A percentile compares a stretch with the other conserved stretches of the same genome.
These are phyloP conservation scores for Lentinula detonsa DNA, from an alignment of 768 basidiomycete species.

Conservation along the genomic window DNA sequence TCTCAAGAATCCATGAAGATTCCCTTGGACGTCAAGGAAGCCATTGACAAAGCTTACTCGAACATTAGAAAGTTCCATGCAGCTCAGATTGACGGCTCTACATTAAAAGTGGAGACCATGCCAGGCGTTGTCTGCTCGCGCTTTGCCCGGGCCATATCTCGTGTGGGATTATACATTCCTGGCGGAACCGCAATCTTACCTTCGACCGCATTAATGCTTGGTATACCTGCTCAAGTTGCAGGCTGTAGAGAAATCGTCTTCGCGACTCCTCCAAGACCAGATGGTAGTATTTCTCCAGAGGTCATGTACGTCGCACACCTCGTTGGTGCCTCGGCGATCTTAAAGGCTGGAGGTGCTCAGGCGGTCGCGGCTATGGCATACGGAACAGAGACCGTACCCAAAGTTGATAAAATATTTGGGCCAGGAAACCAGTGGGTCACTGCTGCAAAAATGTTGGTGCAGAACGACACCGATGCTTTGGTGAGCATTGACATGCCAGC, in stretches of 20 bases:
- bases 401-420: constrained; percentile 99
- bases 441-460: constrained; percentile 98
- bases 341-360: constrained; percentile 96
- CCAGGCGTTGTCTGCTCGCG: constrained; percentile 95
- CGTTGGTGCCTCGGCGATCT: constrained; percentile 83
- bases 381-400: constrained; percentile 90
- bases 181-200: constrained; percentile 96
- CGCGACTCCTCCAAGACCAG: constrained; percentile 91
- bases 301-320: constrained; percentile 95
- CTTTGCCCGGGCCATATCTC: constrained; percentile 90
- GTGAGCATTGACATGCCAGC: constrained; percentile 99
- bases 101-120: constrained; percentile 90
- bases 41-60: constrained; percentile 85
- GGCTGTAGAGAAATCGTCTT: constrained; percentile 89
- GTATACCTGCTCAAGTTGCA: constrained; percentile 95
- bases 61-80: constrained; percentile 92
- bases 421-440: constrained; percentile 99
- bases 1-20: constrained; percentile 56
- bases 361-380: constrained; percentile 96
- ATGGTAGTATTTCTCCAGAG: constrained; percentile 93
- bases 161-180: constrained; percentile 95
- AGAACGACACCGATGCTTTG: constrained; percentile 95
- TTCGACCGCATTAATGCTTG: constrained; percentile 96
- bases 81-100: constrained; percentile 69
- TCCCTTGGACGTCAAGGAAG: constrained; percentile 57